Base-by-base conservation (phyloP, 2,329 filamentous ascomycete species). In the Scortechinia acanthostroma region DNA sequence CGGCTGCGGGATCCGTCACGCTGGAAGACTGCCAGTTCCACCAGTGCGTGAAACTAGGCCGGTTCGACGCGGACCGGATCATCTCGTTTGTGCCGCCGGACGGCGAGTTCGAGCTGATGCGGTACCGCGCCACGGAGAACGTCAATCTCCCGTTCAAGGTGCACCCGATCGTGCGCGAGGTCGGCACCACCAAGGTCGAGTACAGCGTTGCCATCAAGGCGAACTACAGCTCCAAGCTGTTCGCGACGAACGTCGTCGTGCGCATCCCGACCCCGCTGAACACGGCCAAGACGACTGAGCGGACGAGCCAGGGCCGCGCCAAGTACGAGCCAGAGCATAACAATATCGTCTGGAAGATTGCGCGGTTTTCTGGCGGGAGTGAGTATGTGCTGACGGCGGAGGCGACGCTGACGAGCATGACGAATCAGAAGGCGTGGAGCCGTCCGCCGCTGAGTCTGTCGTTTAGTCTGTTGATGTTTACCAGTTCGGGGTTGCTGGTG, bases 241-340 rank as follows among this genome's bases (percentile, higher is more conserved):
- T 97, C 58, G 93, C 93, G 10, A 97, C 93, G 22, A 98, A 97
- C 57, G 93, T 98, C 21, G 75, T 96, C 28, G 82, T 98, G 45
- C 86, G 89, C 52, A 94, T 98, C 54, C 93, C 93, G 0, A 97
- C 93, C 3, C 93, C 93, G 13, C 77, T 98, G 45, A 98, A 98
- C 69, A 97, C 94, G 2, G 93, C 93, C 42, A 86, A 86, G 59
- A 96, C 95, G 49, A 91, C 84, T 1, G 90, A 96, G 66, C 82
- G 93, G 43, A 94, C 91, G 49, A 93, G 87, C 1, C 91, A 97
- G 65, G 94, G 93, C 48, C 95, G 96, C 62, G 93, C 93, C 47
- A 97, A 96, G 66, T 98, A 98, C 65, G 94, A 98, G 66, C 94
- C 93, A 0, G 88, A 91, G 51, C 91, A 96, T 60, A 98, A 98